Conservation (phyloP, 331 rosid genomes). For the Rhamnella rubrinervis region DNA sequence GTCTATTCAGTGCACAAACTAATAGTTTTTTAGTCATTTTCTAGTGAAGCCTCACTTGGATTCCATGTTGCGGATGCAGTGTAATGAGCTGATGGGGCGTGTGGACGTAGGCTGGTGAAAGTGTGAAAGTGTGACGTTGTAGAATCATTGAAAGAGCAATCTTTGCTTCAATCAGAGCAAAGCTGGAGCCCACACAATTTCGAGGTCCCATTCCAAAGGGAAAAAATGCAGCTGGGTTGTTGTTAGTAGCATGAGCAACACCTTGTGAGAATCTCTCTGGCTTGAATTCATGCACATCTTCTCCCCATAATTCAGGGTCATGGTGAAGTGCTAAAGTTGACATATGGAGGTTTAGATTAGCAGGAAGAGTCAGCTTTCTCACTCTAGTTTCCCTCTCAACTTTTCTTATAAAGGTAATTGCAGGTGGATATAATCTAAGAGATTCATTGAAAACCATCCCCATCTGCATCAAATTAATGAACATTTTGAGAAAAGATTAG, state of each 20-base stretch:
- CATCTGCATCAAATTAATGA: slow-evolving; percentile 17
- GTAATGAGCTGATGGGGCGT: slow-evolving; percentile 3
- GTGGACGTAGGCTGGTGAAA: slow-evolving; percentile 28
- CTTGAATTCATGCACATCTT: slow-evolving; percentile 26
- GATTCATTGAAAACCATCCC: slow-evolving; percentile 20
- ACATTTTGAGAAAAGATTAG: too few species aligned
- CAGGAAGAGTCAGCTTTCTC: slow-evolving; percentile 20
- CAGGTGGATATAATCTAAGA: slow-evolving; percentile 31
- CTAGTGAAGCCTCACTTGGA: slow-evolving; percentile 24
- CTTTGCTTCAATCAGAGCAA: slow-evolving; percentile 29
- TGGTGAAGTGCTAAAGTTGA: slow-evolving; percentile 25
- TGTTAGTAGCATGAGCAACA: slow-evolving; percentile 24
- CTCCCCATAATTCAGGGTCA: slow-evolving; percentile 32
- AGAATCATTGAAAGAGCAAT: slow-evolving; percentile 23
- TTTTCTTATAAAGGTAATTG: not conserved
- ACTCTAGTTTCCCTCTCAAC: slow-evolving; percentile 15
- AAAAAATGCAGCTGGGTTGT: slow-evolving; percentile 15
- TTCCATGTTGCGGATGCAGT: slow-evolving; percentile 21
- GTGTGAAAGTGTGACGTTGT: slow-evolving; percentile 20
- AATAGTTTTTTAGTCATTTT: too few species aligned
- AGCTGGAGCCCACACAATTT: slow-evolving; percentile 31
- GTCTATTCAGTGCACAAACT: too few species aligned
- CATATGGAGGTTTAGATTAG: slow-evolving; percentile 1
- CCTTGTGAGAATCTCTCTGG: slow-evolving; percentile 38
- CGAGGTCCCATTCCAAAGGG: slow-evolving; percentile 37